Evolutionary conservation across 2,329 filamentous ascomycete genomes (phyloP), one percentile per base, ranked within the genome.

Genomic region (Aschersonia sp.): DNA sequence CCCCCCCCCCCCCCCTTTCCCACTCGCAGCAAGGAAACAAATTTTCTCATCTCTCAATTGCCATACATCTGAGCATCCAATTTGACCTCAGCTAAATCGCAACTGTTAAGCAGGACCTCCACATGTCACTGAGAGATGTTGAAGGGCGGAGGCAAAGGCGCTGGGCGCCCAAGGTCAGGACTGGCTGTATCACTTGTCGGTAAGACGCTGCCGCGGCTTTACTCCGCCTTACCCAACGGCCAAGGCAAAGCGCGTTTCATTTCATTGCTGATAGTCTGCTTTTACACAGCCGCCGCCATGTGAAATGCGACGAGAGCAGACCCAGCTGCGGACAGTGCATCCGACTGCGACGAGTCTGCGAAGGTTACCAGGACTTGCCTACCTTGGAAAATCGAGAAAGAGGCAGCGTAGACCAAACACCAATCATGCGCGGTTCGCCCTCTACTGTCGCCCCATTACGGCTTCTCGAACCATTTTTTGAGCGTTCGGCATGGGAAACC

Each of bases 241-340:
- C 35, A 9, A 12, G 35, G 22, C 22, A 22, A 22, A 22, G 22
- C 22, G 4, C 22, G 22, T 22, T 22, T 22, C 12, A 39, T 39
- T 39, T 39, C 35, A 12, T 39, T 39, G 35, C 35, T 39, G 35
- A 39, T 12, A 39, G 8, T 12, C 9, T 9, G 31, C 12, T 31
- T 35, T 35, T 12, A 14, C 8, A 37, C n/a, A 56, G 56, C 43
- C 52, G 53, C 30, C 54, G 56, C 8, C 56, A 53, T 45, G 50
- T 55, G 41, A 57, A 57, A 47, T 57, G 56, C 37, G 56, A 57
- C 33, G 53, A 57, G 30, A 49, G 43, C 1, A 56, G 46, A 33
- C 56, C 56, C 11, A 44, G 48, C 1, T 57, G 56, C 37, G 37
- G 51, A 30, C 45, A 47, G 32, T 57, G 56, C 41, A 43, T 52